phyloP scores from a whole-genome alignment of 345 rosid genomes.

The Acer negundo region DNA sequence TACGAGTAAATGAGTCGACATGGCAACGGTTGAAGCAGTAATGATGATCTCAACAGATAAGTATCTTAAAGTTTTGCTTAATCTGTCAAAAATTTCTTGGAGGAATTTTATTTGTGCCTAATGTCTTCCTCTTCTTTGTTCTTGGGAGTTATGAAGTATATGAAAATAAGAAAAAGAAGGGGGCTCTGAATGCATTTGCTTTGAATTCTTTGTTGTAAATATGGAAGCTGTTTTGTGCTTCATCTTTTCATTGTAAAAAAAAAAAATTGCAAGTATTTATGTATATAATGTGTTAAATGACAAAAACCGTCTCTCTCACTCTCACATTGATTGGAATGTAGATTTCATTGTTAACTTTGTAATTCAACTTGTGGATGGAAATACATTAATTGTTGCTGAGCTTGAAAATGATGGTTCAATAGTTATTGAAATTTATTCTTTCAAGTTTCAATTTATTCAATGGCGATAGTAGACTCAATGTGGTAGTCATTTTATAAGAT shows the following conservation, averaged over 20 bases:
- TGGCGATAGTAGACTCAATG: no score
- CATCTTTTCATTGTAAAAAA: conserved; percentile 13
- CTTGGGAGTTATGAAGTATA: neutral
- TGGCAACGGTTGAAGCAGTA: neutral
- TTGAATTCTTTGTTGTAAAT: conserved; percentile 39
- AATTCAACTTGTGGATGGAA: no score
- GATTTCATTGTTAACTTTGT: no score
- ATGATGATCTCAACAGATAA: neutral
- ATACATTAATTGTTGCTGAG: no score
- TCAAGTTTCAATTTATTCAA: no score
- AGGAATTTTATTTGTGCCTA: neutral
- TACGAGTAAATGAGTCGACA: neutral
- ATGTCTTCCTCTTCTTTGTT: neutral
- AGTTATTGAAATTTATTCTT: no score
- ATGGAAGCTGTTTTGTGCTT: conserved; percentile 7
- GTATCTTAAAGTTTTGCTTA: conserved; percentile 6
- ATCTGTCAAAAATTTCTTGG: neutral
- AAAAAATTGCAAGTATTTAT: conserved; percentile 4
- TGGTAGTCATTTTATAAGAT: no score
- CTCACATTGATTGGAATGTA: neutral
- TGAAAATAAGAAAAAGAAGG: neutral
- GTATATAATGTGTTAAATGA: conserved; percentile 17
- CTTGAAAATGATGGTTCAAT: no score
- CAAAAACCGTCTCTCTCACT: neutral
- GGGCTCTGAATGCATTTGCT: neutral